These are phyloP conservation scores for Aspergillus pseudotamarii DNA, from an alignment of 2,329 filamentous ascomycete species.

Conservation along the genomic window DNA sequence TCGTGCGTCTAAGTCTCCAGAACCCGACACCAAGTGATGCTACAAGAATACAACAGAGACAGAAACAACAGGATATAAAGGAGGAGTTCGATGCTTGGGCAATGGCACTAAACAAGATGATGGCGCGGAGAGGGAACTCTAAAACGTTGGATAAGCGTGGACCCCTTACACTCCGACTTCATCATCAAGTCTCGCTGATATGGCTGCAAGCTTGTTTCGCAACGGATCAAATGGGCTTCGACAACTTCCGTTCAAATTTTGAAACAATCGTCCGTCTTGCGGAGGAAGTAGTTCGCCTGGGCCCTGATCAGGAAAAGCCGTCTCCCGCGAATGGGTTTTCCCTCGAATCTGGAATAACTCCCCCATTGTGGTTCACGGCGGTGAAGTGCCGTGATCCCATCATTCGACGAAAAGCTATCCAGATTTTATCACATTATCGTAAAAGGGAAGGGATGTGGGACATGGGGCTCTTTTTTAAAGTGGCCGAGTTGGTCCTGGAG, in stretches of 20 bases:
- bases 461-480: constrained; percentile 6
- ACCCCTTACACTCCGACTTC: constrained; percentile 18
- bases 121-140: constrained; percentile 6
- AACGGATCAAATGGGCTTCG: constrained; percentile 12
- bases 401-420: constrained; percentile 35
- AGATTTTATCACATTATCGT: constrained; percentile 11
- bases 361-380: constrained; percentile 36
- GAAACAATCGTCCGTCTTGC: constrained; percentile 10
- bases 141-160: constrained; percentile 15
- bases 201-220: constrained; percentile 14
- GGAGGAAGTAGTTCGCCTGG: constrained; percentile 15
- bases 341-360: constrained; percentile 35
- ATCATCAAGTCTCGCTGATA: constrained; percentile 16
- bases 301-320: neutral
- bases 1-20: constrained; percentile 14
- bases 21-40: neutral
- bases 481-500: constrained; percentile 16
- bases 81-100: constrained; percentile 15
- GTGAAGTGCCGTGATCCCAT: constrained; percentile 35
- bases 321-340: constrained; percentile 9
- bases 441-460: constrained; percentile 22
- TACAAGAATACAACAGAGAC: neutral
- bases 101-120: constrained; percentile 13
- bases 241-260: constrained; percentile 16
- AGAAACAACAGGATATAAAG: constrained; percentile 3